These are phyloP conservation scores for sunflower (Helianthus annuus) DNA, from an alignment of 129 eudicot genomes.

Conservation along the genomic window DNA sequence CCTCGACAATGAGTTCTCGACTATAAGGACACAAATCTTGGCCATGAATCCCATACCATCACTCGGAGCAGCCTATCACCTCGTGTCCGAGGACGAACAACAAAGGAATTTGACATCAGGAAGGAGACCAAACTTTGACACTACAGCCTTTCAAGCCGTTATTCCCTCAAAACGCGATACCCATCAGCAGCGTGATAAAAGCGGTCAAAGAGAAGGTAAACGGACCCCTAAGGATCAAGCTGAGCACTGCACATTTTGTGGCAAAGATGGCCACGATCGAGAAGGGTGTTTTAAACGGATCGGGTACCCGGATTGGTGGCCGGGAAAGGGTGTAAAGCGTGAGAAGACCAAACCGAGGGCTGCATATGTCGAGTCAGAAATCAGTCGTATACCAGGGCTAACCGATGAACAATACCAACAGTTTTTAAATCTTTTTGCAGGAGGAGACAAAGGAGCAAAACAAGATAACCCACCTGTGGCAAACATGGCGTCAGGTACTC, in stretches of 20 bases:
- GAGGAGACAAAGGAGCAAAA: neutral
- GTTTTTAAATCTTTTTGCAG: neutral
- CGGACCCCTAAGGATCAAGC: neutral
- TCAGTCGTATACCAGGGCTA: neutral
- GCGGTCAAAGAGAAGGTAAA: neutral
- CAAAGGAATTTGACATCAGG: neutral
- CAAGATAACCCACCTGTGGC: neutral
- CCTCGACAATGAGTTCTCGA: neutral
- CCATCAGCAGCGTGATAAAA: neutral
- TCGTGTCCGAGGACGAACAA: neutral
- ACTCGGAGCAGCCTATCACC: neutral
- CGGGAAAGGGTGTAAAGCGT: neutral
- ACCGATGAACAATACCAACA: neutral
- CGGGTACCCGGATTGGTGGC: neutral
- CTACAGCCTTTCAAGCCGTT: neutral
- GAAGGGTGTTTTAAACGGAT: neutral
- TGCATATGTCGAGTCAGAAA: neutral
- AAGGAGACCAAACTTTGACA: neutral
- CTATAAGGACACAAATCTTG: neutral
- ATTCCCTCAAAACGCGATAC: neutral
- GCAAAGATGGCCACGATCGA: neutral
- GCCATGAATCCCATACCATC: neutral
- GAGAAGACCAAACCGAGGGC: neutral
- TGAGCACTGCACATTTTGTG: neutral
- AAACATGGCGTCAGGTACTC: neutral